Evolutionary conservation across 345 rosid genomes (phyloP), one percentile per base, ranked within the genome.

Genomic region (Corymbia maculata): DNA sequence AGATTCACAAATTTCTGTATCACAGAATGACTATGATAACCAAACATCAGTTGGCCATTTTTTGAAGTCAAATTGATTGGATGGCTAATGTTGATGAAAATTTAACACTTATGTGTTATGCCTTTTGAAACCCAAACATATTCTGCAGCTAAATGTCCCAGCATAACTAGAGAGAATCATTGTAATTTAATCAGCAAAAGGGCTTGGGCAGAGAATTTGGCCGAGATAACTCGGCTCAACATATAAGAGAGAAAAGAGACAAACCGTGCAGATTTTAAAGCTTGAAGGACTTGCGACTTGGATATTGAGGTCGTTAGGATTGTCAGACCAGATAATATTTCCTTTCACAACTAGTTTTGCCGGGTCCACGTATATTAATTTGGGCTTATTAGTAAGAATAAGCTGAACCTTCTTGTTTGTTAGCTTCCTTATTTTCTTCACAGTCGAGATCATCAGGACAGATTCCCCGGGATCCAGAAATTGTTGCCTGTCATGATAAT

Each of bases 321-420:
- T 97, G 93, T 98, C 94, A 79, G 99, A 98, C 98, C 99, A 98
- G 87, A 97, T 93, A 75, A 95, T 92, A 87, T 94, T 96, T 86
- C 98, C 98, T 91, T 98, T 98, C 36, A 93, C 95, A 44, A 94
- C 87, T 85, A 96, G 93, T 89, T 98, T 98, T n/a, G 97, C 90
- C 75, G 98, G 99, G 87, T 98, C 98, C 51, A 96, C 98, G 32
- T 97, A 97, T 64, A 98, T 94, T 89, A 98, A 90, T 92, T 92
- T 98, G 36, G 99, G 99, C 88, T 96, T 96, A 93, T 94, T 95
- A 87, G 99, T 97, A 75, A 97, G 99, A 90, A 97, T 96, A 66
- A 98, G 98, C 92, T 98, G 99, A 93, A 98, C 99, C 89, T 98
- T 98, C 93, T 98, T 97, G 94, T 94, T 98, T 10, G 99, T 93